Percentiles rank a stretch among this genome's conserved stretches.
Evolutionary conservation across 106 monocot genomes (phyloP).

Genomic region (Narthecium ossifragum): DNA sequence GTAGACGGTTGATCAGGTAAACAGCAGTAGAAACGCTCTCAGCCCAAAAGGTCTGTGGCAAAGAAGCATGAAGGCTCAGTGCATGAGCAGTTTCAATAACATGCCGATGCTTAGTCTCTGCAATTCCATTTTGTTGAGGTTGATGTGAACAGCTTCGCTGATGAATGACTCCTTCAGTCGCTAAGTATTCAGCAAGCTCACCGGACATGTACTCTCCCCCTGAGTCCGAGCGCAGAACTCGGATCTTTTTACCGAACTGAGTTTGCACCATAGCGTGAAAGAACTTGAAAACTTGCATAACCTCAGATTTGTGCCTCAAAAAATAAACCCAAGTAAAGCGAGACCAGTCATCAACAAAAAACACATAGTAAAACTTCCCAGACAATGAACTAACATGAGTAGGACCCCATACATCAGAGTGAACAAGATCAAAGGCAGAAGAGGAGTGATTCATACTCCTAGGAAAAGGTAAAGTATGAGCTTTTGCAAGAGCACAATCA

Average conservation of each 20-base stretch:
- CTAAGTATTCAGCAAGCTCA: background rate
- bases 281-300: background rate
- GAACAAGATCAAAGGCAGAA: no score
- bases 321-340: background rate
- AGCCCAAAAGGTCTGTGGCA: constrained; percentile 5
- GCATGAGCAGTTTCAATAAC: constrained; percentile 7
- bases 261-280: background rate
- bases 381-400: no score
- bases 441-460: no score
- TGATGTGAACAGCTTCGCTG: constrained; percentile 6
- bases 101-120: constrained; percentile 10
- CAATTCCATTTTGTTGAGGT: constrained; percentile 18
- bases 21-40: constrained; percentile 5
- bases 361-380: background rate
- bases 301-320: background rate
- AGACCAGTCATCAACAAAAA: constrained; percentile 14
- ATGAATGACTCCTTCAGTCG: background rate
- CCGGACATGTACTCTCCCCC: constrained; percentile 7
- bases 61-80: background rate
- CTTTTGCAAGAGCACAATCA: constrained; percentile 3
- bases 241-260: constrained; percentile 5
- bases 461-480: constrained; percentile 9
- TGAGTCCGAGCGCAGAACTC: background rate
- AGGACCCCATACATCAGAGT: no score
- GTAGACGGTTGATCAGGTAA: constrained; percentile 6